These are phyloP conservation scores for Pleurotus ostreatus DNA, from an alignment of 768 basidiomycete species.

Conservation along the genomic window DNA sequence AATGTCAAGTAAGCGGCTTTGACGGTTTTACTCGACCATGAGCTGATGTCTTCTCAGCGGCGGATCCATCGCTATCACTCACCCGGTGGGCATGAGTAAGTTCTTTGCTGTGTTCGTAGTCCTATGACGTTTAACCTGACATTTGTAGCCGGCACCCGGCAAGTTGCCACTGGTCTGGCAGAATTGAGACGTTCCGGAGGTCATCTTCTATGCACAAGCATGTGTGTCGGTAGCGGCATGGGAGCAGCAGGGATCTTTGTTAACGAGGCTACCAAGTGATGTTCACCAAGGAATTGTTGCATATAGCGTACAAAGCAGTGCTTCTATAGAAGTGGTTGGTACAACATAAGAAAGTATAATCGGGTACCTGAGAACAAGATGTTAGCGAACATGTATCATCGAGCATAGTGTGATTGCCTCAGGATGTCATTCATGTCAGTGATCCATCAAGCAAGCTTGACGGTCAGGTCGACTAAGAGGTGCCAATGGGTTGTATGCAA, in stretches of 20 bases:
- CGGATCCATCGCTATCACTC: conserved; percentile 80
- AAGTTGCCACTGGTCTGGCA: conserved; percentile 84
- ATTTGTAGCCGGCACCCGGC: conserved; percentile 70
- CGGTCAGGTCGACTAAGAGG: conserved; percentile 86
- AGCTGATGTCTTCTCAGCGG: conserved; percentile 43
- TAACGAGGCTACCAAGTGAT: conserved; percentile 44
- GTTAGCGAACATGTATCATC: background rate
- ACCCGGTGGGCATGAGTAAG: conserved; percentile 84
- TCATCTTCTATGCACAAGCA: conserved; percentile 74
- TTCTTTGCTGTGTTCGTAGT: background rate
- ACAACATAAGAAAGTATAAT: too few species aligned
- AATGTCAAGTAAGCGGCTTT: conserved; percentile 68
- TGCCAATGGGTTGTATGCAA: conserved; percentile 80
- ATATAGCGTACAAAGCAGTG: too few species aligned
- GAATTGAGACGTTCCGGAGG: conserved; percentile 69
- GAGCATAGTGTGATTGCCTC: conserved; percentile 38
- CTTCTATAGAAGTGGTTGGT: too few species aligned
- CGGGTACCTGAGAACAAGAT: background rate
- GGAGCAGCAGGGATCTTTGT: conserved; percentile 80
- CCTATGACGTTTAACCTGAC: conserved; percentile 11
- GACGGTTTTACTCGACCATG: background rate
- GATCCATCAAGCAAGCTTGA: conserved; percentile 40
- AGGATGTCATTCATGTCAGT: conserved; percentile 86
- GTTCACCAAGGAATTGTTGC: too few species aligned
- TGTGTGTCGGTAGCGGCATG: conserved; percentile 84